Evolutionary conservation across 352 stramenopile genomes (phyloP), one percentile per base, ranked within the genome.

Genomic region (Salisapilia sapeloensis): DNA sequence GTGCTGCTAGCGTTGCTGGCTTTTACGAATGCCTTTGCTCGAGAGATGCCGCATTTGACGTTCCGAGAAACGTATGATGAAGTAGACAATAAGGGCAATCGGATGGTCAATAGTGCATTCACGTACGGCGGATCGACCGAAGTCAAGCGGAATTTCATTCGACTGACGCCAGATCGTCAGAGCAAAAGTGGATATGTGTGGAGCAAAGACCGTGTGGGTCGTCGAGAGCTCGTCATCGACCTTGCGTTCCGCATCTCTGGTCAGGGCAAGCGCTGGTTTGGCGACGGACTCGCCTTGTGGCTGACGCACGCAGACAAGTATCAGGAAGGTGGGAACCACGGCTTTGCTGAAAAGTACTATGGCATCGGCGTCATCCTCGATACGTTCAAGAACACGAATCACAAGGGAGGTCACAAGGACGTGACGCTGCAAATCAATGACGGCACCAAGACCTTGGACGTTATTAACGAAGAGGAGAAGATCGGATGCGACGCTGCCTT

Each of bases 81-180:
- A 23, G 51, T 84, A 13, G 53, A 70, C 45, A 39, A 38, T 21
- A 30, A 62, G 14, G 69, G 69, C 28, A 50, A 57, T 24, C 69
- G 72, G 16, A 40, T 72, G 48, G 60, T 89, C 36, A 70, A 53
- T 36, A 56, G 74, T 29, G 29, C 54, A 33, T 60, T 80, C 21
- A 31, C 49, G n/a, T 41, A 53, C 20, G 64, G 69, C 27, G 72
- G 72, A 16, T 56, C 53, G 6, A 69, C 66, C 14, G 65, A 83
- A 27, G 65, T 86, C 31, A 80, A 78, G 50, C 76, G 76, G 41
- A 83, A 76, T 48, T 86, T 86, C 38, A 67, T 86, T 32, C 71
- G 71, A 28, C 53, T 86, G 25, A 86, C 71, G 19, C 49, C 71
- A 3, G 71, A 86, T 42, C 65, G 71, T 26, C 71, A 86, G 52